Base-by-base conservation (phyloP, 2,329 filamentous ascomycete species). In the Diplodia corticola region DNA sequence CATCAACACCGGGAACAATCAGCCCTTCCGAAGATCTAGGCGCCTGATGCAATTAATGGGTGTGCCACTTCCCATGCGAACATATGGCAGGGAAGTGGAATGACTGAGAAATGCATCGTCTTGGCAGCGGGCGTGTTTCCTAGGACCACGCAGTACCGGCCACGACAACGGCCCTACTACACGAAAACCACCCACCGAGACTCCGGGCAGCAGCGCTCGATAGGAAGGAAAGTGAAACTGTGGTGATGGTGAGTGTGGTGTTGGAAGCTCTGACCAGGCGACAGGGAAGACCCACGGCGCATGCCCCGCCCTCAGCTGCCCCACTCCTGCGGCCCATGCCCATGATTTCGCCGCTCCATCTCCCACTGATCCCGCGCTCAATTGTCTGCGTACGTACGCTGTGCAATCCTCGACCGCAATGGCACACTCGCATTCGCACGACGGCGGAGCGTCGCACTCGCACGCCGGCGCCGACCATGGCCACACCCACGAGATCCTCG, bases 401-500 rank as follows among this genome's bases (percentile, higher is more conserved):
- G 28, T 44, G 28, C n/a, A 12, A 12, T 2, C 9, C 49, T 24
- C 35, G 46, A 30, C 55, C 63, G 44, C 63, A 49, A 64, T 66
- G 57, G 40, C 64, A 1, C 81, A 82, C 69, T 80, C 82, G 66
- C 84, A 86, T 70, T 82, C 84, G 20, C 84, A 86, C 75, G 78
- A 79, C 54, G 78, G 80, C 46, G 77, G 76, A 71, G 79, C 82
- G 69, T 83, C 85, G 66, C 77, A 80, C 65, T 71, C 72, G 3
- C 76, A 79, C 60, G 71, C 71, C 3, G 77, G 74, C 68, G 85
- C 84, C 64, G 91, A 94, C 75, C 95, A 98, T 78, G 95, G 95
- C 73, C 95, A 99, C 82, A 91, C 90, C 1, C 95, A 98, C 78
- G 95, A 98, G 83, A 93, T 98, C 74, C 90, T 97, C 71, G 90